Evolutionary conservation across 1,139 yeast species (phyloP), one percentile per base, ranked within the genome.

Genomic region (Lipomyces yarrowii): DNA sequence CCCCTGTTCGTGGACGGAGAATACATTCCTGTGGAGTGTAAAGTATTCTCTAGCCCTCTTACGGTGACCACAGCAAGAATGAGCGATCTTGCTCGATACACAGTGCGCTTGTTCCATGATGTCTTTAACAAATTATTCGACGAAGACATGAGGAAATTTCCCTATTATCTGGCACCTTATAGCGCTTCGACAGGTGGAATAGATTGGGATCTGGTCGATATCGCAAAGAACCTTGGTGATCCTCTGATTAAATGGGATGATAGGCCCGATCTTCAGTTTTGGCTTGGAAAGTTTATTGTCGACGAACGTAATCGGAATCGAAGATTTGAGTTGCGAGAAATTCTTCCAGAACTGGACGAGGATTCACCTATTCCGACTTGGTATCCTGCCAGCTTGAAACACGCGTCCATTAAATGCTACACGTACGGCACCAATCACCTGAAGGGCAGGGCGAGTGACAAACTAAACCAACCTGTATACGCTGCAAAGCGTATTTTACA

Each of bases 251-350:
- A 21, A 30, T 58, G 61, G 61, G 42, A 46, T 5, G 42, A n/a
- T 18, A 35, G 6, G 48, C 56, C 61, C 11, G 55, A 48, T 21
- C 26, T 23, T 11, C 42, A 30, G 33, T 26, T 18, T 23, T 58
- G 61, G 61, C 33, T 18, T 8, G 51, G 42, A 33, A 23, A 30
- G 32, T 58, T 58, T n/a, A 39, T 58, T 7, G 32, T 58, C 4
- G 61, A 58, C 30, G 30, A 18, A 46, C 53, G 54, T 13, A 42
- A 58, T 30, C 61, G 61, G n/a, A 58, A 52, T 39, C 61, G 61
- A 23, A 51, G 61, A 21, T 39, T 58, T 23, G 33, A 42, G 23
- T 11, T 56, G 33, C 58, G 58, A 3, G 30, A 56, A 39, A 13
- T 33, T 11, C 35, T 56, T 23, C 21, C 42, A 18, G 33, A 2